Percentiles rank a stretch among this genome's conserved stretches.
Conservation (phyloP, 371 early-diverging fungal genomes). For the Apophysomyces elegans region DNA sequence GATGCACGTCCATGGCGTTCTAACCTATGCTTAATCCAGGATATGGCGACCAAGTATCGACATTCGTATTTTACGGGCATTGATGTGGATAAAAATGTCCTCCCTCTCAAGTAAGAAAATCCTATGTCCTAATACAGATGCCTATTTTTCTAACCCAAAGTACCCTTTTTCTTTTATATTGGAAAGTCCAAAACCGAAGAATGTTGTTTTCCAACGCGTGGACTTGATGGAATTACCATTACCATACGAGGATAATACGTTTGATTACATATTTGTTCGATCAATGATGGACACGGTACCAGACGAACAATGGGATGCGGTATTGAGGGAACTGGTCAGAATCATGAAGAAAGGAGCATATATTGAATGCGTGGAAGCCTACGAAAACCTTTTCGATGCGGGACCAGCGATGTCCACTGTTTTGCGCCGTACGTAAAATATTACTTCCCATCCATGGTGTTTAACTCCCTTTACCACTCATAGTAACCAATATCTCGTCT, state of each 20-base stretch:
- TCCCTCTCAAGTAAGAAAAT: constrained; percentile 37
- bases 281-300: constrained; percentile 46
- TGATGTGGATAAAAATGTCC: constrained; percentile 43
- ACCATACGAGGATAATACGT: constrained; percentile 44
- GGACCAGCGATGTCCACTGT: constrained; percentile 47
- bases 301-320: constrained; percentile 43
- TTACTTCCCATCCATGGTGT: neutral
- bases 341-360: constrained; percentile 54
- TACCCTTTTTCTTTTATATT: too few species aligned
- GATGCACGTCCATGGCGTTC: neutral
- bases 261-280: constrained; percentile 49
- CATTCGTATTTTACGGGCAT: constrained; percentile 50
- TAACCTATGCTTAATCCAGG: constrained; percentile 24
- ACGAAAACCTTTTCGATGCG: constrained; percentile 45
- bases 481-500: constrained; percentile 5
- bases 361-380: constrained; percentile 51
- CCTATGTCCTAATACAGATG: neutral
- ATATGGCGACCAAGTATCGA: constrained; percentile 44
- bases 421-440: constrained; percentile 28
- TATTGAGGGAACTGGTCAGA: constrained; percentile 39
- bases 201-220: constrained; percentile 38
- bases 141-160: neutral
- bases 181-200: constrained; percentile 22
- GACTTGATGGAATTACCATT: constrained; percentile 43
- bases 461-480: neutral